Evolutionary conservation across 495 filamentous ascomycete genomes (phyloP), one percentile per base, ranked within the genome.

Genomic region (Barbatosphaeria neglecta): DNA sequence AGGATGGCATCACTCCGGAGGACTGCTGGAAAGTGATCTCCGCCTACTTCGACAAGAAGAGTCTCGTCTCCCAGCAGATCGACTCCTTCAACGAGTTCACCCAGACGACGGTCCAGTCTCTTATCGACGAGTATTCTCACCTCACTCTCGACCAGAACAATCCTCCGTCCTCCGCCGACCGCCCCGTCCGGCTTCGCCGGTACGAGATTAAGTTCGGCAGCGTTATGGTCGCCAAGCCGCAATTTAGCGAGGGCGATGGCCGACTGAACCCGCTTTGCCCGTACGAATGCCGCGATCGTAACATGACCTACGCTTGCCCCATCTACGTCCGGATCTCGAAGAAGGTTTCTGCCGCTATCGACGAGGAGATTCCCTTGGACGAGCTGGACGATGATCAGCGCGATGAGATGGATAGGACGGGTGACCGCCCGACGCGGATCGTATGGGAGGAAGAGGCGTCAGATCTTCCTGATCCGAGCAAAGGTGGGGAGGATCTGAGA

Each of bases 31-130:
- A 83, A 39, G 93, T 97, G 57, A 95, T 99, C 60, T 85, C 84
- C 22, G 83, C 93, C 1, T 97, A 96, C 70, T 97, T 99, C 68
- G 87, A 95, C 49, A 70, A 73, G 39, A 96, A 96, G 67, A 90
- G 93, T 55, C 77, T 99, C 18, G 93, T 97, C 10, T 94, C 93
- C 3, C 93, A 97, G 62, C 92, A 99, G 68, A 77, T 97, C 48
- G 90, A 97, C 62, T 99, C 92, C 2, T 99, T 95, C 71, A 86
- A 99, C 68, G 89, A 96, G 59, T 99, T 99, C 58, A 84, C 90
- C 41, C 77, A 78, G 27, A 86, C 83, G 3, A 95, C 92, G 0
- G 90, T 97, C 69, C 87, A 95, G 53, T 86, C 94, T 50, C 75
- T 97, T 45, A 81, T 97, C 22, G 79, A 84, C 46, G 92, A 97